Evolutionary conservation across 805 yeast genomes (phyloP), one percentile per base, ranked within the genome.

Genomic region (Nakazawaea anatomiae): DNA sequence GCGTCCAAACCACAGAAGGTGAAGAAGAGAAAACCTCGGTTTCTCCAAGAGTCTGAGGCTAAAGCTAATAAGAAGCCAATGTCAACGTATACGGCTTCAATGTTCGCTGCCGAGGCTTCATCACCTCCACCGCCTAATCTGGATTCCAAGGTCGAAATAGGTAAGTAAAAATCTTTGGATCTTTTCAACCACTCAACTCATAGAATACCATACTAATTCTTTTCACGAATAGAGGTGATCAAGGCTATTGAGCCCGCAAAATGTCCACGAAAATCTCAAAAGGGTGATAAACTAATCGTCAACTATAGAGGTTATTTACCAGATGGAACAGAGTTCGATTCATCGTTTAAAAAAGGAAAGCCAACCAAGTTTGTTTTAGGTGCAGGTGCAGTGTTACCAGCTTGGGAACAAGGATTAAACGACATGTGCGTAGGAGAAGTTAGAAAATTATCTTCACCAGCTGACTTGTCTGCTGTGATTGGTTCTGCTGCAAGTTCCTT

Each of bases 391-490:
- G 97, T 89, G 32, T 89, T 90, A 62, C 63, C 75, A 52, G 96
- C 96, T 52, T 90, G 97, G 97, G 97, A 90, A 55, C 80, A 83
- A 66, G 97, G 97, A 41, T 69, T 89, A 46, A 29, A 14, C 6
- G 46, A 59, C 34, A 87, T 87, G 95, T 90, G 97, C 68, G 72
- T 88, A 63, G 96, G 96, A 43, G 97, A 90, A 67, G 75, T 83
- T 69, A 79, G 97, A 62, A 82, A 77, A 58, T 73, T 90, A 58
- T 77, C 80, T 29, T 87, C 91, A 62, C 96, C 96, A 42, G 77
- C 94, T 6, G 75, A 76, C 36, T 65, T 89, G 57, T 97, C 80
- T 5, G 89, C 89, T 36, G 84, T 84, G 42, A 34, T 78, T 49
- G 85, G 84, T 62, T 96, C 96, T 6, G 82, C 87, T 8, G 79